Evolutionary conservation across 805 yeast genomes (phyloP).

Genomic region (Wickerhamiella azyma): DNA sequence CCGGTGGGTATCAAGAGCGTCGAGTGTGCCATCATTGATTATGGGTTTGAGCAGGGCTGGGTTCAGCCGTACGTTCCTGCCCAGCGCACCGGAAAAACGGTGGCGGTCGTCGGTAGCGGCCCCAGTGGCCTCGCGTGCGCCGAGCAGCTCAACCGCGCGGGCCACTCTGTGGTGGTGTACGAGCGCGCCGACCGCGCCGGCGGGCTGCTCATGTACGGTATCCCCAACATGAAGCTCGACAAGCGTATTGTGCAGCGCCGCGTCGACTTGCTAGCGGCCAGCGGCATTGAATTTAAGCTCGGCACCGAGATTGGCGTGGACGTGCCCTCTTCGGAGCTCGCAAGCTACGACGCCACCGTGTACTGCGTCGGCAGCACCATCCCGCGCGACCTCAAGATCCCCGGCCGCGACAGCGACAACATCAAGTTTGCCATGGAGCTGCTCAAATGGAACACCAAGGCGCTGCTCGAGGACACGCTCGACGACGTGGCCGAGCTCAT

Average conservation of each 20-base stretch:
- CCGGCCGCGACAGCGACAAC: conserved; percentile 82
- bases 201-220: conserved; percentile 96
- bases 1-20: conserved; percentile 95
- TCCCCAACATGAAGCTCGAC: conserved; percentile 97
- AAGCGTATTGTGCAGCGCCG: conserved; percentile 87
- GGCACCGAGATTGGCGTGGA: conserved; percentile 78
- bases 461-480: conserved; percentile 67
- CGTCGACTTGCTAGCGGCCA: conserved; percentile 76
- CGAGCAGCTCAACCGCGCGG: conserved; percentile 92
- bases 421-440: conserved; percentile 92
- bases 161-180: conserved; percentile 80
- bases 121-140: conserved; percentile 96
- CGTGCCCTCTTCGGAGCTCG: conserved; percentile 54
- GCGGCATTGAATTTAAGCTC: conserved; percentile 71
- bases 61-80: conserved; percentile 71
- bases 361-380: conserved; percentile 91
- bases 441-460: conserved; percentile 77
- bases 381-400: conserved; percentile 87
- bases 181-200: conserved; percentile 94
- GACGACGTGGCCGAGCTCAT: conserved; percentile 59
- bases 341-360: conserved; percentile 68
- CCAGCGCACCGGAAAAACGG: conserved; percentile 66
- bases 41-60: conserved; percentile 96
- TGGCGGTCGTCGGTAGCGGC: conserved; percentile 91
- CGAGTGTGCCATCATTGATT: conserved; percentile 91